Evolutionary conservation across 176 grass and related monocot species (phyloP).

Genomic region (Bothriochloa decipiens): DNA sequence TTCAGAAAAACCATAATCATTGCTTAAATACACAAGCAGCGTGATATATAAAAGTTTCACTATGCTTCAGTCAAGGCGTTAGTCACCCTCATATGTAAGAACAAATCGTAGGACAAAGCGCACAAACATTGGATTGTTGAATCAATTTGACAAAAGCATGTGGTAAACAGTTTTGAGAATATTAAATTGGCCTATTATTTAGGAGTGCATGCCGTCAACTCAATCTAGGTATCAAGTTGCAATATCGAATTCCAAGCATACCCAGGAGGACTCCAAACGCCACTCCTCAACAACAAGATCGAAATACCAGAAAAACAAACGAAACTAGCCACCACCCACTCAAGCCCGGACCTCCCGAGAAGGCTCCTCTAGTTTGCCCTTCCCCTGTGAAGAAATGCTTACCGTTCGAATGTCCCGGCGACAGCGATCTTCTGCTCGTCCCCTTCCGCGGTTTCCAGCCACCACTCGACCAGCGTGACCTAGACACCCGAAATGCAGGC

Average conservation of each 20-base stretch:
- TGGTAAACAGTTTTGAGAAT: background rate
- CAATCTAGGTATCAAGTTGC: background rate
- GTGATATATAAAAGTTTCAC: background rate
- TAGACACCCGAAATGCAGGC: background rate
- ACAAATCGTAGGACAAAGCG: background rate
- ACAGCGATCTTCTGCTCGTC: conserved; percentile 33
- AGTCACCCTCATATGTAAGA: background rate
- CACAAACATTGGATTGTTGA: background rate
- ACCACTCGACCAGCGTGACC: conserved; percentile 39
- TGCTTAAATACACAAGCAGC: background rate
- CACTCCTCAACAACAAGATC: background rate
- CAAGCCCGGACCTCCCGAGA: background rate
- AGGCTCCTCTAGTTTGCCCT: background rate
- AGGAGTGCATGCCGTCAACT: background rate
- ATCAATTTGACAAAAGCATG: conserved; percentile 1
- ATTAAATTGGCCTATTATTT: background rate
- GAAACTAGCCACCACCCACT: background rate
- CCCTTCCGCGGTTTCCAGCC: conserved; percentile 36
- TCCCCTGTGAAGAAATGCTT: background rate
- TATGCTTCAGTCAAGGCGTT: background rate
- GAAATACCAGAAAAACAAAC: background rate
- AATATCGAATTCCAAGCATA: background rate
- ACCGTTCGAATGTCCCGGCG: conserved; percentile 26
- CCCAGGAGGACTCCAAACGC: background rate
- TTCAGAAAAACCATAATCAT: background rate